These are phyloP conservation scores for Arthroderma sp. DNA, from an alignment of 2,329 filamentous ascomycete species.

Conservation along the genomic window DNA sequence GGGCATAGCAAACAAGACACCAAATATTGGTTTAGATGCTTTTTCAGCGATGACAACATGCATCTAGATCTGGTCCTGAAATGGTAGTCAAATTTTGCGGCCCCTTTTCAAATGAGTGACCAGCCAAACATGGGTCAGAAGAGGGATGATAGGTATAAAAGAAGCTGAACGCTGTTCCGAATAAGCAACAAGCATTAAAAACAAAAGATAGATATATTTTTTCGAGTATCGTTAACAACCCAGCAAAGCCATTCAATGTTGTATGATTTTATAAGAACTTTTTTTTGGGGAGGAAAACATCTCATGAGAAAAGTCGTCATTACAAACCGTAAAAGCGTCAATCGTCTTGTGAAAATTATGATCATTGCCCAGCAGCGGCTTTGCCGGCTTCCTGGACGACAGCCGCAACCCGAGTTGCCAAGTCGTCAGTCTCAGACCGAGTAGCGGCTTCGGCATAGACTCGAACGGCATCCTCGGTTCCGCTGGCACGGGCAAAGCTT, in stretches of 20 bases:
- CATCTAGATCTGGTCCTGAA: neutral
- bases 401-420: slow-evolving; percentile 69
- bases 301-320: neutral
- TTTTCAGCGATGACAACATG: neutral
- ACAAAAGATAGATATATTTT: neutral
- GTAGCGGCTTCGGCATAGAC: slow-evolving; percentile 93
- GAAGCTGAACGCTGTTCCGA: neutral
- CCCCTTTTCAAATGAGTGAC: neutral
- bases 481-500: slow-evolving; percentile 81
- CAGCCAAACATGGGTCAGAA: neutral
- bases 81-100: neutral
- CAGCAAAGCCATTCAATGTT: slow-evolving; percentile 1
- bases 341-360: neutral
- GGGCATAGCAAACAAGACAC: neutral
- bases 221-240: neutral
- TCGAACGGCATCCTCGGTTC: slow-evolving; percentile 89
- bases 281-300: slow-evolving; percentile 2
- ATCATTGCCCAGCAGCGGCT: slow-evolving; percentile 5
- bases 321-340: neutral
- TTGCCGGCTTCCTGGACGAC: slow-evolving; percentile 53
- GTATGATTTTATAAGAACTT: neutral
- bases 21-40: neutral
- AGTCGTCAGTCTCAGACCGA: slow-evolving; percentile 76
- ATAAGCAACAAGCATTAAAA: neutral
- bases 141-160: neutral